Evolutionary conservation across 2,329 filamentous ascomycete genomes (phyloP).

Genomic region (Orbilia ellipsospora): DNA sequence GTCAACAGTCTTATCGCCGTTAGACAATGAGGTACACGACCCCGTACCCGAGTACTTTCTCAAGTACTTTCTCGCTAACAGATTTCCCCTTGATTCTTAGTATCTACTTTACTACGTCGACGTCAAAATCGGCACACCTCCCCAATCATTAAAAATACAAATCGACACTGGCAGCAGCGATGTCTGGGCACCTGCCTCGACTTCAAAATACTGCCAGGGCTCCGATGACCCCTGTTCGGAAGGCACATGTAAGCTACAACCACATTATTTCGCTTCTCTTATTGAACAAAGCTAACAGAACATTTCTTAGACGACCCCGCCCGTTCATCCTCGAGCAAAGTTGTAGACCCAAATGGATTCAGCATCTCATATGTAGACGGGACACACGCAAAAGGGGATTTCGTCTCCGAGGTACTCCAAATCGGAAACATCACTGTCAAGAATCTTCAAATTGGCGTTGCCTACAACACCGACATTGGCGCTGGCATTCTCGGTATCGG

Average conservation of each 20-base stretch:
- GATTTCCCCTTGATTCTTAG: slow-evolving; percentile 34
- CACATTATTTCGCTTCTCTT: neutral
- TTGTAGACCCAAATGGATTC: slow-evolving; percentile 58
- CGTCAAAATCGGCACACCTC: slow-evolving; percentile 70
- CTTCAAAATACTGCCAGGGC: slow-evolving; percentile 55
- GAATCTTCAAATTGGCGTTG: slow-evolving; percentile 62
- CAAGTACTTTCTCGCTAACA: neutral
- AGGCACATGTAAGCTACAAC: slow-evolving; percentile 56
- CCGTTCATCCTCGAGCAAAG: slow-evolving; percentile 56
- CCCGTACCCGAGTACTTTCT: too few species aligned
- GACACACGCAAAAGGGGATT: slow-evolving; percentile 61
- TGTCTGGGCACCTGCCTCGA: slow-evolving; percentile 66
- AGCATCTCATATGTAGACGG: slow-evolving; percentile 62
- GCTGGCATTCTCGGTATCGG: slow-evolving; percentile 70
- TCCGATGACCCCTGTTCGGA: slow-evolving; percentile 53
- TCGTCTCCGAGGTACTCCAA: slow-evolving; percentile 61
- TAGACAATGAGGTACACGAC: slow-evolving; percentile 37
- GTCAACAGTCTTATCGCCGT: slow-evolving; percentile 17
- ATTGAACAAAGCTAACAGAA: neutral
- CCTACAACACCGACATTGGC: slow-evolving; percentile 59
- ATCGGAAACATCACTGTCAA: slow-evolving; percentile 60
- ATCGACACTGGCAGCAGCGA: slow-evolving; percentile 74
- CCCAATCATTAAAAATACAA: slow-evolving; percentile 68
- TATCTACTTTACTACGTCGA: slow-evolving; percentile 67
- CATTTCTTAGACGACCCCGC: slow-evolving; percentile 23